These are phyloP conservation scores for Ganoderma sinense DNA, from an alignment of 1,284 basidiomycete genomes.

Conservation along the genomic window DNA sequence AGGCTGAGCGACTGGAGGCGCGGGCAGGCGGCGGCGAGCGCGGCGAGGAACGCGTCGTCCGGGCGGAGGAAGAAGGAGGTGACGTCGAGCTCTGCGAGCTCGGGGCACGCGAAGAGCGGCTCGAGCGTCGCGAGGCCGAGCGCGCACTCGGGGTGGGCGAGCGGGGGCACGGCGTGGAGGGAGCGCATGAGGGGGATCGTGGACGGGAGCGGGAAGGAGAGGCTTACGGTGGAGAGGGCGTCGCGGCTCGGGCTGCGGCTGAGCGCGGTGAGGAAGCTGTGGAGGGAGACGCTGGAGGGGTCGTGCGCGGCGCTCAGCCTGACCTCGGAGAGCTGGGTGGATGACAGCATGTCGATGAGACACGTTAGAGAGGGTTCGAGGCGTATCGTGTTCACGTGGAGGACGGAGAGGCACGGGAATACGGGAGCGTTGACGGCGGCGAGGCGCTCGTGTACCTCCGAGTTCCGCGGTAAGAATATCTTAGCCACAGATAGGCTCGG, in stretches of 20 bases:
- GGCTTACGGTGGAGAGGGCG: slow-evolving; percentile 12
- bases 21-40: slow-evolving; percentile 29
- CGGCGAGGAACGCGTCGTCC: slow-evolving; percentile 23
- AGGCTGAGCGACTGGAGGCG: slow-evolving; percentile 29
- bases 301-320: slow-evolving; percentile 24
- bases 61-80: slow-evolving; percentile 25
- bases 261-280: slow-evolving; percentile 17
- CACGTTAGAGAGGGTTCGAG: slow-evolving; percentile 18
- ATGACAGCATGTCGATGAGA: slow-evolving; percentile 20
- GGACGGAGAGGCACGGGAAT: slow-evolving; percentile 22
- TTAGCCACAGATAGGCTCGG: slow-evolving; percentile 25
- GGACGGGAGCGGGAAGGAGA: slow-evolving; percentile 25
- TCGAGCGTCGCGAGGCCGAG: slow-evolving; percentile 19
- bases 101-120: slow-evolving; percentile 21
- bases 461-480: slow-evolving; percentile 21
- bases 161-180: slow-evolving; percentile 23
- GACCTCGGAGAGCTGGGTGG: slow-evolving; percentile 26
- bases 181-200: slow-evolving; percentile 30
- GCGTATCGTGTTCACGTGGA: slow-evolving; percentile 23
- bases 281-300: slow-evolving; percentile 14
- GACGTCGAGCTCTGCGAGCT: slow-evolving; percentile 29
- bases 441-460: slow-evolving; percentile 22
- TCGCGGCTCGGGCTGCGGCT: slow-evolving; percentile 18
- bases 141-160: slow-evolving; percentile 21
- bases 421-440: slow-evolving; percentile 7